Evolutionary conservation across 2,329 filamentous ascomycete genomes (phyloP).

Genomic region (Cladosporium sp.): DNA sequence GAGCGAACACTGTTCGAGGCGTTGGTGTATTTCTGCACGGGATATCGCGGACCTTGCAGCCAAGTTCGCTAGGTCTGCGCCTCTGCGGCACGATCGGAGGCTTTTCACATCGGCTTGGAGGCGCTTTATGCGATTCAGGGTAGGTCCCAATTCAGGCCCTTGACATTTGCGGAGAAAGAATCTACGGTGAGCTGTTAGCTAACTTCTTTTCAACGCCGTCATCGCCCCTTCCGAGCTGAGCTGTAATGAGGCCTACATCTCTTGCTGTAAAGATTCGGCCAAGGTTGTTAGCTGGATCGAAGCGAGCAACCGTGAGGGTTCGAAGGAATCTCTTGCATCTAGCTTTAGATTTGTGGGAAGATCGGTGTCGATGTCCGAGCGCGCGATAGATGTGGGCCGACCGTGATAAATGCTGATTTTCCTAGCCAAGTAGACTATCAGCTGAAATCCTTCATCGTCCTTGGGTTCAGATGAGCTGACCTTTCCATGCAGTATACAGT

Average conservation of each 20-base stretch:
- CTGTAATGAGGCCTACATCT: slow-evolving; percentile 8
- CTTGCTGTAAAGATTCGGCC: background rate
- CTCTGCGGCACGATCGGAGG: background rate
- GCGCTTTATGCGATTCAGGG: background rate
- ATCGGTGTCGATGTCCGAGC: slow-evolving; percentile 49
- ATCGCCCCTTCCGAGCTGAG: background rate
- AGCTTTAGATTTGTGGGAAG: slow-evolving; percentile 31
- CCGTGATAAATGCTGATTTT: slow-evolving; percentile 52
- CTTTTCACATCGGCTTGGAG: background rate
- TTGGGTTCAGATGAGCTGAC: slow-evolving; percentile 27
- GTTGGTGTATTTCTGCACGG: background rate
- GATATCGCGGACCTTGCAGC: no score
- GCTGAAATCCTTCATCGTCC: background rate
- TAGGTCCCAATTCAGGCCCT: background rate
- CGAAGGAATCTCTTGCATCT: no score
- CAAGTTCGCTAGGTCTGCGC: no score
- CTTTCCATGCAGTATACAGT: slow-evolving; percentile 40
- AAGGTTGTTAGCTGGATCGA: background rate
- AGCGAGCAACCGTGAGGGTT: slow-evolving; percentile 8
- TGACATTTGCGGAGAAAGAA: slow-evolving; percentile 8
- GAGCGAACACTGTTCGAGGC: background rate
- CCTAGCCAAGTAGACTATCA: slow-evolving; percentile 30
- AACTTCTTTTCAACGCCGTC: slow-evolving; percentile 13
- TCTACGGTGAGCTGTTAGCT: slow-evolving; percentile 12
- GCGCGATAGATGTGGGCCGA: slow-evolving; percentile 48